Base-by-base conservation (phyloP, 306 rosid genomes). In the Malus asiatica region DNA sequence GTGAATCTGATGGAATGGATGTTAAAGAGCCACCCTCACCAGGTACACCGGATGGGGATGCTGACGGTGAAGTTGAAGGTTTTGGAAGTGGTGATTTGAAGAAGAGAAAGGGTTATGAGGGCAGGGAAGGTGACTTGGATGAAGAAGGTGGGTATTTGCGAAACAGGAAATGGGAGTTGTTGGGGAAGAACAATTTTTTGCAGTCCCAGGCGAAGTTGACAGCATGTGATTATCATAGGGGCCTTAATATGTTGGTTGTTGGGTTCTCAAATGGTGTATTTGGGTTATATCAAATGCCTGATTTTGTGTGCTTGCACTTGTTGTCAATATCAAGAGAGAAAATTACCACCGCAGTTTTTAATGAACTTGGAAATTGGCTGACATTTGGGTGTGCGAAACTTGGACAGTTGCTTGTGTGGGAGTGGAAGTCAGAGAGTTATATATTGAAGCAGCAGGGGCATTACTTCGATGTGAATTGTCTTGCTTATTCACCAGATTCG, bases 371-470 rank as follows among this genome's bases (percentile, higher is more conserved):
- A 3, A 95, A 90, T 73, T 95, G 99, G 99, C 78, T 95, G 86
- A 77, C 89, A 0, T 88, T 95, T 73, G 97, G 99, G 59, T 95
- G 99, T 57, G 97, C 96, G 0, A 92, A 88, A 73, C 88, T 95
- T 22, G 99, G 99, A 20, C 97, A 92, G 89, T 80, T 95, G 75
- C 93, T 95, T 20, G 97, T 95, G 80, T 95, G 99, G 97, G 97
- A 92, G 76, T 95, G 99, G 99, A 80, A 95, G 71, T 92, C 97
- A 0, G 96, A 90, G 84, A 95, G 96, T 75, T 92, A 95, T 80
- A 91, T 89, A 76, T 80, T 90, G 90, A 95, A 92, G 86, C 99
- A 95, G 84, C 99, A 92, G 84, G 99, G 99, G n/a, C 99, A 95
- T 79, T 95, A 86, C 77, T 95, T 92, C 78, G 98, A 94, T 83